Percentiles rank a stretch among this genome's conserved stretches.
Evolutionary conservation across 768 basidiomycete genomes (phyloP).

Genomic region (Boletellus ananas): DNA sequence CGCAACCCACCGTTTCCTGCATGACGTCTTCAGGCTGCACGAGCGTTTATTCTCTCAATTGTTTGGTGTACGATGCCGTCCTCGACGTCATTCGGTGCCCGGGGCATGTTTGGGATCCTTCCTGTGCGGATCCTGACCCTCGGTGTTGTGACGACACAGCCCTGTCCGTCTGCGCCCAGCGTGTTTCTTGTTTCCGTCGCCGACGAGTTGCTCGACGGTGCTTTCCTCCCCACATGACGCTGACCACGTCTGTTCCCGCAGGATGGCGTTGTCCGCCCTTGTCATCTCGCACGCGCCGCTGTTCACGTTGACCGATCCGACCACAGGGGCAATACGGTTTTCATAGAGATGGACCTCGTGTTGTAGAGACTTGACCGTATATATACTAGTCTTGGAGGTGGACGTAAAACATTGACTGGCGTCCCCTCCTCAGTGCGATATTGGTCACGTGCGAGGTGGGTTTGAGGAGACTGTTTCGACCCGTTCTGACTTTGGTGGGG

Average conservation of each 20-base stretch:
- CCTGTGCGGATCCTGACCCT: constrained; percentile 14
- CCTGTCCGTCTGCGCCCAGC: constrained; percentile 9
- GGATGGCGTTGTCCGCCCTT: constrained; percentile 33
- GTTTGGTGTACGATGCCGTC: background rate
- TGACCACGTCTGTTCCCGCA: constrained; percentile 29
- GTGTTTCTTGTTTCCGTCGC: constrained; percentile 18
- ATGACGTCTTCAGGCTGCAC: constrained; percentile 13
- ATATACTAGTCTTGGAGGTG: constrained; percentile 11
- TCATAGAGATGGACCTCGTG: constrained; percentile 26
- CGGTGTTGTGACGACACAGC: constrained; percentile 21
- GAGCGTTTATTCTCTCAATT: constrained; percentile 2
- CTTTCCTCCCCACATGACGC: constrained; percentile 13
- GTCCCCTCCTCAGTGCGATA: constrained; percentile 2
- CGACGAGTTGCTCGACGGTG: constrained; percentile 15
- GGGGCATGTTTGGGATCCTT: constrained; percentile 12
- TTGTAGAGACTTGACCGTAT: constrained; percentile 5
- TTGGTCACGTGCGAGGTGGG: constrained; percentile 28
- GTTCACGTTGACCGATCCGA: constrained; percentile 31
- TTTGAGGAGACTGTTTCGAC: background rate
- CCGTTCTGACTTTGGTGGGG: constrained; percentile 2
- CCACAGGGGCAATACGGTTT: constrained; percentile 30
- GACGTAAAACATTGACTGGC: background rate
- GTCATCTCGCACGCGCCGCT: constrained; percentile 31
- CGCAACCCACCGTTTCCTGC: background rate
- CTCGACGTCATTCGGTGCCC: constrained; percentile 6